Percentiles rank a stretch among this genome's conserved stretches.
Conservation (phyloP, 2,329 filamentous ascomycete genomes). For the Penicillium janthinellum region DNA sequence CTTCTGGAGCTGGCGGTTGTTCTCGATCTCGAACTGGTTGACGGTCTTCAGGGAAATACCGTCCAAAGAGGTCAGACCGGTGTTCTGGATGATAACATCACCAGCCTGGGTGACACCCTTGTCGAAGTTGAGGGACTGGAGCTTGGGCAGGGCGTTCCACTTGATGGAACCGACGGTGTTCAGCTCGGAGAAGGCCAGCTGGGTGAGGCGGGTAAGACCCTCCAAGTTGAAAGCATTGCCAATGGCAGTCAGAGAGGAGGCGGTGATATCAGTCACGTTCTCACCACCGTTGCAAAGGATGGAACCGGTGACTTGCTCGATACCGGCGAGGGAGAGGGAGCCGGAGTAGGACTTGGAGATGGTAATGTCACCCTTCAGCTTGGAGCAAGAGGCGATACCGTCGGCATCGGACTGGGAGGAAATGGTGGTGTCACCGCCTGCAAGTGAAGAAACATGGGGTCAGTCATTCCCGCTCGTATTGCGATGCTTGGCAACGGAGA, state of each 20-base stretch:
- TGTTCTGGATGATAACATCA: constrained; percentile 79
- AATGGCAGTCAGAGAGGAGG: constrained; percentile 65
- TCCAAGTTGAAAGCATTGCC: constrained; percentile 69
- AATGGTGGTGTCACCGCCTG: constrained; percentile 40
- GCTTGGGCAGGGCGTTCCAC: constrained; percentile 70
- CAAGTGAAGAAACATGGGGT: not conserved
- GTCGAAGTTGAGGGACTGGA: constrained; percentile 63
- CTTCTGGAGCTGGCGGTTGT: constrained; percentile 78
- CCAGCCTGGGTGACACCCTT: constrained; percentile 67
- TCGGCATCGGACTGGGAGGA: constrained; percentile 65
- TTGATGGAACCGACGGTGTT: constrained; percentile 66
- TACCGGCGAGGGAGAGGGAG: constrained; percentile 63
- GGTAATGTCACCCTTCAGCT: constrained; percentile 67
- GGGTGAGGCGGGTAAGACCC: constrained; percentile 68
- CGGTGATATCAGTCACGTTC: constrained; percentile 65
- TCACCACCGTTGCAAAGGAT: constrained; percentile 57
- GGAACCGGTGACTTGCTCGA: constrained; percentile 60
- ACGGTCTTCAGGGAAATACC: constrained; percentile 80
- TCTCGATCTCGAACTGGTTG: constrained; percentile 76
- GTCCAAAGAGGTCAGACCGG: constrained; percentile 73
- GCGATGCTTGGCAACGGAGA: not conserved
- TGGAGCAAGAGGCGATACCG: constrained; percentile 67
- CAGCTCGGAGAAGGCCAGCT: constrained; percentile 68
- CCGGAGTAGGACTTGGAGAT: constrained; percentile 61
- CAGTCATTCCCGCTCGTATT: not conserved